Evolutionary conservation across 177 flowering plant genomes (phyloP).

Genomic region (Vitis hybrid): DNA sequence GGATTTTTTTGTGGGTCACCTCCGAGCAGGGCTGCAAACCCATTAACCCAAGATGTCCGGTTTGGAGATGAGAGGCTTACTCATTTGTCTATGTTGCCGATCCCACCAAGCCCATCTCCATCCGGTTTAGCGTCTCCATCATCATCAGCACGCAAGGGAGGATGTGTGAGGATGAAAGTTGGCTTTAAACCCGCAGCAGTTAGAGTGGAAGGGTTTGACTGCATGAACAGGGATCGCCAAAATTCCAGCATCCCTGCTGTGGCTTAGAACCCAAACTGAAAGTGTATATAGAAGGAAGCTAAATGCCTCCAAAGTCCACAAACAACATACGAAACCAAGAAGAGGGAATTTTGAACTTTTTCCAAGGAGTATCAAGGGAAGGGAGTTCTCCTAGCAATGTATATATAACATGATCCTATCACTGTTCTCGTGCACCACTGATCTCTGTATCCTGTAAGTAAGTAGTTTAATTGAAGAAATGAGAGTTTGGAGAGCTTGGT

Average conservation of each 20-base stretch:
- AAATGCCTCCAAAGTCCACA: constrained; percentile 17
- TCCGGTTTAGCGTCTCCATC: constrained; percentile 30
- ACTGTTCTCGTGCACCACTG: constrained; percentile 8
- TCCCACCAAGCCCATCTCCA: constrained; percentile 22
- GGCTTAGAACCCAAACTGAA: constrained; percentile 31
- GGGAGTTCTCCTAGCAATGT: constrained; percentile 18
- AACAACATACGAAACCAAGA: constrained; percentile 16
- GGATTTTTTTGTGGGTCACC: constrained; percentile 58
- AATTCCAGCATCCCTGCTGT: constrained; percentile 54
- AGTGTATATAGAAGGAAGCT: constrained; percentile 42
- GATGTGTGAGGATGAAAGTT: constrained; percentile 39
- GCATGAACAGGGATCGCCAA: constrained; percentile 53
- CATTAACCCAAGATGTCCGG: constrained; percentile 47
- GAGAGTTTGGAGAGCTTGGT: constrained; percentile 6
- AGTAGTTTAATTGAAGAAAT: constrained; percentile 14
- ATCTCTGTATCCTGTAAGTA: constrained; percentile 23
- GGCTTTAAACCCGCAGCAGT: constrained; percentile 59
- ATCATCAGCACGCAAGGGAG: constrained; percentile 38
- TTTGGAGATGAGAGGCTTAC: constrained; percentile 38
- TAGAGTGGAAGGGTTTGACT: constrained; percentile 66
- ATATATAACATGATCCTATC: constrained; percentile 14
- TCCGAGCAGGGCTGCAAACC: constrained; percentile 55
- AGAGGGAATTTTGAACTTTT: constrained; percentile 28
- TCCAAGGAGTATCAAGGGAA: constrained; percentile 6
- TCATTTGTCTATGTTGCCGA: constrained; percentile 22